Conservation (phyloP, 768 basidiomycete species). For the Mycena rosella region DNA sequence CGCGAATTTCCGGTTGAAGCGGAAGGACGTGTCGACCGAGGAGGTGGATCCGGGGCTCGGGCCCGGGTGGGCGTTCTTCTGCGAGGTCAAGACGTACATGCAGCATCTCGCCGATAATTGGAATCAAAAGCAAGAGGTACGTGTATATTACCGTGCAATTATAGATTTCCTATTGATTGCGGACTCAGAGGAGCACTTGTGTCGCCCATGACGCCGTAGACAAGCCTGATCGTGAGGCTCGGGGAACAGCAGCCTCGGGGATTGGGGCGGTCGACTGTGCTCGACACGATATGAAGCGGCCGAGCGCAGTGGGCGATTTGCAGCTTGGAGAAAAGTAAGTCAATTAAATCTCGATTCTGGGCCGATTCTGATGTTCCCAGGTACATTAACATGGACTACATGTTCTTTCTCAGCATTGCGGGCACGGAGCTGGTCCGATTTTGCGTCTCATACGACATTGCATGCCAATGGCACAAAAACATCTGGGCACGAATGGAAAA, state of each 20-base stretch:
- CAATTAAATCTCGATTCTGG: neutral
- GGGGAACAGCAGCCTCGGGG: neutral
- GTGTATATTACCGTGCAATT: too few species aligned
- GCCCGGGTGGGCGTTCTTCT: neutral
- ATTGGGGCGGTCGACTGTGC: neutral
- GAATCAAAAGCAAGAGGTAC: constrained; percentile 17
- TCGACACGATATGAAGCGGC: neutral
- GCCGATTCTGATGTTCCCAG: neutral
- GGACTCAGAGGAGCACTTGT: neutral
- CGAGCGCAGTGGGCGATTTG: constrained; percentile 23
- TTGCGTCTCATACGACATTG: constrained; percentile 30
- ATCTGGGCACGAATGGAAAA: neutral
- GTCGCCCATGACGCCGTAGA: neutral
- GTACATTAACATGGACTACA: constrained; percentile 44
- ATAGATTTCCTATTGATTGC: too few species aligned
- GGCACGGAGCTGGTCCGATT: constrained; percentile 18
- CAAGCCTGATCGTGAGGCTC: neutral
- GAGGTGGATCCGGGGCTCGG: constrained; percentile 35
- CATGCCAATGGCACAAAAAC: neutral
- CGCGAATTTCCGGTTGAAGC: constrained; percentile 13
- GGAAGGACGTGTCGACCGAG: constrained; percentile 33
- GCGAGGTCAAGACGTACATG: neutral
- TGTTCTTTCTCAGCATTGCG: constrained; percentile 39
- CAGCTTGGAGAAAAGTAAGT: constrained; percentile 39
- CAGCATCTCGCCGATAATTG: neutral